Base-by-base conservation (phyloP, 768 basidiomycete species). In the Mycena venus region DNA sequence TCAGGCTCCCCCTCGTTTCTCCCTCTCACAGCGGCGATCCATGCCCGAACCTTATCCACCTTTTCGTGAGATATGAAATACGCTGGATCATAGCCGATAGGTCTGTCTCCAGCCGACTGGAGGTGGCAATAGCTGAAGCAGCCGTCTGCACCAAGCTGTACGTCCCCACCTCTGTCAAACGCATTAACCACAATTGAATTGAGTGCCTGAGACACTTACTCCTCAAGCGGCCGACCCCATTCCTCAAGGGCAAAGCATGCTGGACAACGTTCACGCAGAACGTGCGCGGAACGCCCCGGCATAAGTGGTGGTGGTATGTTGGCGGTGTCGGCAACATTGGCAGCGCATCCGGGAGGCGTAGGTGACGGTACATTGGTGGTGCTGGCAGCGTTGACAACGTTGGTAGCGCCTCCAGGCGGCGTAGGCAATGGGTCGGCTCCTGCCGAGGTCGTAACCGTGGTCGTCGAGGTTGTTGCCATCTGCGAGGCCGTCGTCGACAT, bases 11-110 rank as follows among this genome's bases (percentile, higher is more conserved):
- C 67, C n/a, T n/a, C n/a, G n/a, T n/a, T n/a, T n/a, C n/a, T n/a
- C n/a, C n/a, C n/a, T n/a, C n/a, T n/a, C n/a, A n/a, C n/a, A n/a
- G n/a, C 7, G 0, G 77, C 74, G 2, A 88, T 85, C 0, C 68
- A 75, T 1, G 51, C 23, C 0, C 85, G 85, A 23, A 85, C 79
- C 0, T 17, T 38, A 59, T 87, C 84, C 0, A 88, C 83, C 12
- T 80, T 69, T 11, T 58, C 31, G 19, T 58, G 32, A 6, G 55
- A n/a, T 4, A 58, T 2, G 17, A 58, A 58, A 15, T 58, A 34
- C 5, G 21, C 3, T 1, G 55, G 55, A 21, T 32, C 32, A 9
- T 58, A 58, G 4, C 31, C 32, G 15, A 58, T 58, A 1, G 17
- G 17, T 8, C 55, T 32, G 9, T 58, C 32, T 6, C 55, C 32